Percentiles rank a stretch among this genome's conserved stretches.
phyloP scores from a whole-genome alignment of 805 yeast genomes.

The Cyberlindnera mrakii region DNA sequence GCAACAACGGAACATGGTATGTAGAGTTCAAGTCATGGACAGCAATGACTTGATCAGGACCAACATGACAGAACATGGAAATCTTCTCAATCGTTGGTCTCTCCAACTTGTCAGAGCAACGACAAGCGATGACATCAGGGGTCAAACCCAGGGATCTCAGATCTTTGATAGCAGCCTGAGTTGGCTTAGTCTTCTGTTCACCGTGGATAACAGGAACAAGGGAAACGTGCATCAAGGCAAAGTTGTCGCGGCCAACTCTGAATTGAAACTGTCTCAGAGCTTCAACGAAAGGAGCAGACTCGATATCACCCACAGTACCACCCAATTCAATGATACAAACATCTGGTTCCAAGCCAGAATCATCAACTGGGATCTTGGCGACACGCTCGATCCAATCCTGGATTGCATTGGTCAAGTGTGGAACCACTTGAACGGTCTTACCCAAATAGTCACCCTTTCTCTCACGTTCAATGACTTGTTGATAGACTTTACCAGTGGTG shows the following conservation, averaged over 20 bases:
- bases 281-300: slow-evolving; percentile 97
- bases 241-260: slow-evolving; percentile 89
- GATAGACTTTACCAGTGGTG: slow-evolving; percentile 96
- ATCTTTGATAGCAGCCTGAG: slow-evolving; percentile 98
- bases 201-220: slow-evolving; percentile 97
- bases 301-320: slow-evolving; percentile 99
- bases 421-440: slow-evolving; percentile 99
- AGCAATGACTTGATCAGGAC: slow-evolving; percentile 94
- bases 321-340: slow-evolving; percentile 96
- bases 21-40: slow-evolving; percentile 96
- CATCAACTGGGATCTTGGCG: slow-evolving; percentile 86
- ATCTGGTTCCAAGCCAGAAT: slow-evolving; percentile 83
- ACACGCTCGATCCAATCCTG: slow-evolving; percentile 98
- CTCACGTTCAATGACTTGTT: slow-evolving; percentile 88
- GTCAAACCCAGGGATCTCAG: slow-evolving; percentile 89
- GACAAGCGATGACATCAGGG: slow-evolving; percentile 97
- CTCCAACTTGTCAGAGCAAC: slow-evolving; percentile 84
- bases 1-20: slow-evolving; percentile 91
- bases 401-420: slow-evolving; percentile 94
- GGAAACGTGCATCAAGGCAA: slow-evolving; percentile 94
- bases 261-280: slow-evolving; percentile 98
- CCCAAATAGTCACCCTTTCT: slow-evolving; percentile 97
- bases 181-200: slow-evolving; percentile 98
- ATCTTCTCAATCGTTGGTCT: slow-evolving; percentile 86
- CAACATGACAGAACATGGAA: slow-evolving; percentile 98